Base-by-base conservation (phyloP, 371 early-diverging fungal species). In the Mortierella sp. region DNA sequence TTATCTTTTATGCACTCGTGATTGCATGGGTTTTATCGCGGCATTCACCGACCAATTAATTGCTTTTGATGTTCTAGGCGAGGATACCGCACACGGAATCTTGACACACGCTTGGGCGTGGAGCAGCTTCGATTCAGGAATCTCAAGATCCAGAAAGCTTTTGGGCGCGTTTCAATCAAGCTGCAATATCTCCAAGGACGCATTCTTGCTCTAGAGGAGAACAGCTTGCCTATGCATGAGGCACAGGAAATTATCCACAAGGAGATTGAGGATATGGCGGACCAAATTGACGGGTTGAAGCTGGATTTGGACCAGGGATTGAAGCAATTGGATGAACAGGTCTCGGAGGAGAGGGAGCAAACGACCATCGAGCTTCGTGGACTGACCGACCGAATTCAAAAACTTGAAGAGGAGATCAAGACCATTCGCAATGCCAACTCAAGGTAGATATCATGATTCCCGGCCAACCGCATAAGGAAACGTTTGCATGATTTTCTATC, bases 101-200 rank as follows among this genome's bases (percentile, higher is more conserved):
- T 85, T 14, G 86, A 85, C 54, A 85, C 86, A 9, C 82, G 86
- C 3, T 70, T 85, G 10, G 82, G 82, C 1, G 82, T 85, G 34
- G 82, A 82, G 38, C 82, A 82, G 50, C 78, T 85, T 44, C 82
- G 80, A 5, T 85, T 85, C 75, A 78, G 86, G 58, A 85, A 85
- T 54, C 75, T 85, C 47, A 85, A 85, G 52, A 65, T 85, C 42
- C 86, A 85, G 75, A 85, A 85, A 38, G 86, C 86, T 19, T 85
- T 85, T 70, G 80, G 80, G 6, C 82, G 82, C 8, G 82, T 85
- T 3, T 79, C 82, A 21, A 81, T 85, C 70, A 85, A 85, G 26
- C 21, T 85, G 45, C 86, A 85, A 47, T 85, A 85, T 68, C 82
- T 85, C 8, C 86, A 85, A 31, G 82, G 82, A 0, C 73, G 86